These are phyloP conservation scores for Wickerhamiella cacticola DNA, from an alignment of 805 yeast genomes.

Conservation along the genomic window DNA sequence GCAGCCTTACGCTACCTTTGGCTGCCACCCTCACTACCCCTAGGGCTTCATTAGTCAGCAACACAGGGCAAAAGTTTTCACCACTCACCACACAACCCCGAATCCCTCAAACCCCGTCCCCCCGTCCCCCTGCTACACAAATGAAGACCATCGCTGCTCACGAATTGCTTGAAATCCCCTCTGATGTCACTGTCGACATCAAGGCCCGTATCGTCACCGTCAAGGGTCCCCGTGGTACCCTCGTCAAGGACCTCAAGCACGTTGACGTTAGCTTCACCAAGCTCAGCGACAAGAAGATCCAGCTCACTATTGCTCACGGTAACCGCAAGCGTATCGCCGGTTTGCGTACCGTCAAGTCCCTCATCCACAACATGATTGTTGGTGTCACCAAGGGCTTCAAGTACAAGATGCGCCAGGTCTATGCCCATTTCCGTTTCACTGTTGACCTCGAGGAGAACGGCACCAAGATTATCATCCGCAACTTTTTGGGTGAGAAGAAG, in stretches of 20 bases:
- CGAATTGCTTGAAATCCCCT: constrained; percentile 76
- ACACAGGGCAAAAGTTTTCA: no score
- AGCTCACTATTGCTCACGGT: constrained; percentile 93
- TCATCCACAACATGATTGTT: constrained; percentile 83
- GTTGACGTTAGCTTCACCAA: constrained; percentile 85
- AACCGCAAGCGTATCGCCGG: constrained; percentile 99
- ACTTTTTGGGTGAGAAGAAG: constrained; percentile 98
- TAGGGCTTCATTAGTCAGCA: no score
- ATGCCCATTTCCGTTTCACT: constrained; percentile 99
- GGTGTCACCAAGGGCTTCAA: constrained; percentile 99
- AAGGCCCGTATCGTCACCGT: constrained; percentile 84
- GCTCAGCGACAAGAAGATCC: constrained; percentile 58
- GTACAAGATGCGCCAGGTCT: constrained; percentile 99
- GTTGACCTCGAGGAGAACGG: constrained; percentile 81
- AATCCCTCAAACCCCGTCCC: background rate
- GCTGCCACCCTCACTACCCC: no score
- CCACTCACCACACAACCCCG: no score
- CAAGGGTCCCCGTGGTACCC: constrained; percentile 95
- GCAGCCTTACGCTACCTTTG: no score
- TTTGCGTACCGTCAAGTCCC: constrained; percentile 94
- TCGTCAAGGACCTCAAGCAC: constrained; percentile 84
- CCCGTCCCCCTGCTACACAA: no score
- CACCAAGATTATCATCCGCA: constrained; percentile 86
- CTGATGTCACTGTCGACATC: constrained; percentile 83
- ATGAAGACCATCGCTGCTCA: constrained; percentile 85